These are phyloP conservation scores for Crithidia sp. DNA, from an alignment of 208 protist species.

Conservation along the genomic window DNA sequence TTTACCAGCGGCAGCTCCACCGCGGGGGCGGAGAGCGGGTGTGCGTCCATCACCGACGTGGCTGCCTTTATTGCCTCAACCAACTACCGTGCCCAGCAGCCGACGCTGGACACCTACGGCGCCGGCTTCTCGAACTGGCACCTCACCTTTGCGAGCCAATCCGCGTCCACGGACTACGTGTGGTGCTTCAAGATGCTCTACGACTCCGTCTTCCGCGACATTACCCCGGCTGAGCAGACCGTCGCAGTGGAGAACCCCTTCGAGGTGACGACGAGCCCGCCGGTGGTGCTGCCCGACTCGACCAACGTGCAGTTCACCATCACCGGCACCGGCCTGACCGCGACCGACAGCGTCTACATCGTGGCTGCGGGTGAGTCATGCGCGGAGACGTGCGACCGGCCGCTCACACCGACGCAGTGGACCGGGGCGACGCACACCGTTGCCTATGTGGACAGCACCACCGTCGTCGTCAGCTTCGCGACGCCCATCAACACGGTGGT, in stretches of 20 bases:
- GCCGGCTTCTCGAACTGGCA: constrained; percentile 62
- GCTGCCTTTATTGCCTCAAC: constrained; percentile 24
- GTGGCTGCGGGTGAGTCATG: constrained; percentile 57
- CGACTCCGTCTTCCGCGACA: constrained; percentile 50
- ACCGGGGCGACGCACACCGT: constrained; percentile 44
- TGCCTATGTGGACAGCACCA: constrained; percentile 47
- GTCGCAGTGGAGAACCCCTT: constrained; percentile 62
- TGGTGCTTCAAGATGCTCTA: constrained; percentile 74
- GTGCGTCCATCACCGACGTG: constrained; percentile 29
- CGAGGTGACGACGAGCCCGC: constrained; percentile 45
- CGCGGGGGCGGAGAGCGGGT: constrained; percentile 6
- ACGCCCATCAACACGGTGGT: constrained; percentile 41
- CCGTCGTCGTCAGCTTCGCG: constrained; percentile 52
- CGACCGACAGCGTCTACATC: constrained; percentile 68
- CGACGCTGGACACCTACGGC: constrained; percentile 42
- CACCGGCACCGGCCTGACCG: constrained; percentile 45
- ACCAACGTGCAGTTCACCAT: constrained; percentile 56
- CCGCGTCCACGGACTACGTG: constrained; percentile 37
- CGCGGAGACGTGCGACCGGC: constrained; percentile 68
- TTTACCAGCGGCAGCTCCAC: constrained; percentile 1
- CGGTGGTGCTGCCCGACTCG: constrained; percentile 56
- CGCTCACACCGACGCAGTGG: constrained; percentile 56
- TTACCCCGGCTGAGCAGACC: constrained; percentile 29
- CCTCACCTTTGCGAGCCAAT: constrained; percentile 53
- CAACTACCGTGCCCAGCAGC: constrained; percentile 27